phyloP scores from a whole-genome alignment of 208 protist species.

The Naegleria lovaniensis region DNA sequence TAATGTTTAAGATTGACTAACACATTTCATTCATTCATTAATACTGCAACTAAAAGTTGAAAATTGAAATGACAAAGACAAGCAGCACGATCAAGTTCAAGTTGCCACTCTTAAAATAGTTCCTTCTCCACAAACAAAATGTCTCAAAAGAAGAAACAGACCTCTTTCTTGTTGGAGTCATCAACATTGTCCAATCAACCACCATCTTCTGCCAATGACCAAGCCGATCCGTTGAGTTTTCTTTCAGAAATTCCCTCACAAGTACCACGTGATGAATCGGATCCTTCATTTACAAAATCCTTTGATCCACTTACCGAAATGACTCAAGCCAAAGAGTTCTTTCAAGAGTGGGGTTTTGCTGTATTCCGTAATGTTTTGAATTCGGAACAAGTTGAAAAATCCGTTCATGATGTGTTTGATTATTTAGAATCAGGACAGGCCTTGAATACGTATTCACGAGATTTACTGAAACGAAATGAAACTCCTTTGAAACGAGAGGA shows the following conservation, averaged over 20 bases:
- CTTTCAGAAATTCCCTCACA: neutral
- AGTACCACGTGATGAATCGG: neutral
- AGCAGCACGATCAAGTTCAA: too few species aligned
- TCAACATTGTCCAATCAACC: too few species aligned
- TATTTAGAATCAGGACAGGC: neutral
- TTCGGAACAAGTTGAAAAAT: neutral
- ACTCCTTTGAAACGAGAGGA: neutral
- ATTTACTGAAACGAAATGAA: neutral
- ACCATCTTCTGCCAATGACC: too few species aligned
- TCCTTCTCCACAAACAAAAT: too few species aligned
- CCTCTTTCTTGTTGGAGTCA: too few species aligned
- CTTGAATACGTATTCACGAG: neutral
- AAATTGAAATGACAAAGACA: too few species aligned
- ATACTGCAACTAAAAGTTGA: too few species aligned
- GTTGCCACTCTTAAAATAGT: too few species aligned
- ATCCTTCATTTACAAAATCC: neutral
- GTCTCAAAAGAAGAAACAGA: too few species aligned
- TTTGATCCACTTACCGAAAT: neutral
- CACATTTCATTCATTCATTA: too few species aligned
- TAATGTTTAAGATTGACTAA: too few species aligned
- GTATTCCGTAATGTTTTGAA: neutral
- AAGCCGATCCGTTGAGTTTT: neutral
- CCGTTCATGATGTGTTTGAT: neutral
- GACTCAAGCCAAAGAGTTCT: neutral
- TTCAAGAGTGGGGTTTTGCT: slow-evolving; percentile 1